Percentiles rank a stretch among this genome's conserved stretches.
Conservation (phyloP, 2,329 filamentous ascomycete genomes). For the Aspergillus pseudoterreus region DNA sequence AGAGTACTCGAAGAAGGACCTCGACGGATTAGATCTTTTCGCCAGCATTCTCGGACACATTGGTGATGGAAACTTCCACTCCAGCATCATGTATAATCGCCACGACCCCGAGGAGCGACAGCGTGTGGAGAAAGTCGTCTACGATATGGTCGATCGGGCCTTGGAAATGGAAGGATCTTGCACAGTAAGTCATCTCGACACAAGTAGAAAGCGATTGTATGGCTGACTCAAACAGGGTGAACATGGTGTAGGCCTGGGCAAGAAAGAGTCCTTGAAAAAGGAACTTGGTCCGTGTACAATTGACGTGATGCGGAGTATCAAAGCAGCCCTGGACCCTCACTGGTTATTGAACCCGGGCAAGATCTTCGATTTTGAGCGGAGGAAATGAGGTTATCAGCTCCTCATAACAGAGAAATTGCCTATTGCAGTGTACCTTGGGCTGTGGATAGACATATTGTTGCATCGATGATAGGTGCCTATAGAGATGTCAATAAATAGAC, state of each 20-base stretch:
- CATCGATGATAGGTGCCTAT: neutral
- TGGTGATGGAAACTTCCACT: slow-evolving; percentile 92
- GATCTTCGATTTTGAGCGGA: slow-evolving; percentile 65
- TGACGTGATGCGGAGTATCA: slow-evolving; percentile 79
- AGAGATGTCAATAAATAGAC: neutral
- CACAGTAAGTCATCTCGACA: slow-evolving; percentile 51
- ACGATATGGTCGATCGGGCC: slow-evolving; percentile 86
- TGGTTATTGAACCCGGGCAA: slow-evolving; percentile 94
- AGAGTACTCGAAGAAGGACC: slow-evolving; percentile 83
- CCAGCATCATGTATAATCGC: slow-evolving; percentile 83
- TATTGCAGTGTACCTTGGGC: no score
- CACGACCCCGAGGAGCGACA: slow-evolving; percentile 65
- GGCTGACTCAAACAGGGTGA: slow-evolving; percentile 54
- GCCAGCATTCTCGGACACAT: slow-evolving; percentile 86
- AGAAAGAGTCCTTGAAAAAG: slow-evolving; percentile 73
- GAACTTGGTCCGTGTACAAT: slow-evolving; percentile 80
- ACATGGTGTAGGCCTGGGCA: slow-evolving; percentile 80
- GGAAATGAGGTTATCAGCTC: neutral
- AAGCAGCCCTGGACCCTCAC: slow-evolving; percentile 74
- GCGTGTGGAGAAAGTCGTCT: slow-evolving; percentile 75
- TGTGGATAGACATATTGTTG: no score
- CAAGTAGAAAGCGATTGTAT: neutral
- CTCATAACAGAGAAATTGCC: no score
- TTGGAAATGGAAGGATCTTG: slow-evolving; percentile 92
- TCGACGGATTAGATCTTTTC: slow-evolving; percentile 81